A percentile compares a stretch with the other conserved stretches of the same genome.
phyloP scores from a whole-genome alignment of 169 alveolate species.

The Amoebophrya sp. region DNA sequence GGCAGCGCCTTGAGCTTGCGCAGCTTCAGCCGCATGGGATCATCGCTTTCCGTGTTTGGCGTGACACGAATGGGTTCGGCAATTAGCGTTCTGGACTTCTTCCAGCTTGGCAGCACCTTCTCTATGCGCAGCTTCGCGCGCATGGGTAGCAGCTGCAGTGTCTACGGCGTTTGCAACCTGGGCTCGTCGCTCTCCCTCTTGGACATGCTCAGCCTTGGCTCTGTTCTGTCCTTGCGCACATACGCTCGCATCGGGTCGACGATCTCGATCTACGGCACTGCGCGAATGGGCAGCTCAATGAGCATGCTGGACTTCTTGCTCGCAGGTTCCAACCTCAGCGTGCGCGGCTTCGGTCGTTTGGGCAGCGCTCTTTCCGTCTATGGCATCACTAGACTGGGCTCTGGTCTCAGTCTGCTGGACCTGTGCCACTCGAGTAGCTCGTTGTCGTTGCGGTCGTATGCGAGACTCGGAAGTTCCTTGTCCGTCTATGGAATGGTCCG shows the following conservation, averaged over 20 bases:
- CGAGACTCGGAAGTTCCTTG: neutral
- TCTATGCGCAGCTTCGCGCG: neutral
- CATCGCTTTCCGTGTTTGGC: neutral
- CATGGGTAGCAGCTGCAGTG: constrained; percentile 4
- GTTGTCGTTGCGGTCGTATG: neutral
- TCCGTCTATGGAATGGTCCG: constrained; percentile 30
- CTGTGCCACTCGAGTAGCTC: neutral
- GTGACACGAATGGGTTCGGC: neutral
- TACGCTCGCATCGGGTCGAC: neutral
- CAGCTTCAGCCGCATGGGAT: neutral
- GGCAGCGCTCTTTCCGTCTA: neutral
- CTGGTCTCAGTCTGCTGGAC: neutral
- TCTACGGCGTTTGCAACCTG: constrained; percentile 24
- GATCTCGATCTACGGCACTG: constrained; percentile 18
- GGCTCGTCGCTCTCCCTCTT: neutral
- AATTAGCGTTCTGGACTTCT: constrained; percentile 31
- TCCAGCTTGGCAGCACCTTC: constrained; percentile 12
- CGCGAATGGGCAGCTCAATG: constrained; percentile 1
- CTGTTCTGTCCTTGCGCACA: neutral
- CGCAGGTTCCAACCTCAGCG: neutral
- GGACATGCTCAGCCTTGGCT: constrained; percentile 27
- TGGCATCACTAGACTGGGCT: neutral
- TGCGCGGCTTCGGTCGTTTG: constrained; percentile 25
- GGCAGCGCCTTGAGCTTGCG: constrained; percentile 18
- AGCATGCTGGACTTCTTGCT: constrained; percentile 1